A percentile compares a stretch with the other conserved stretches of the same genome.
These are phyloP conservation scores for Trichoderma atroviride DNA, from an alignment of 2,329 filamentous ascomycete genomes.

Conservation along the genomic window DNA sequence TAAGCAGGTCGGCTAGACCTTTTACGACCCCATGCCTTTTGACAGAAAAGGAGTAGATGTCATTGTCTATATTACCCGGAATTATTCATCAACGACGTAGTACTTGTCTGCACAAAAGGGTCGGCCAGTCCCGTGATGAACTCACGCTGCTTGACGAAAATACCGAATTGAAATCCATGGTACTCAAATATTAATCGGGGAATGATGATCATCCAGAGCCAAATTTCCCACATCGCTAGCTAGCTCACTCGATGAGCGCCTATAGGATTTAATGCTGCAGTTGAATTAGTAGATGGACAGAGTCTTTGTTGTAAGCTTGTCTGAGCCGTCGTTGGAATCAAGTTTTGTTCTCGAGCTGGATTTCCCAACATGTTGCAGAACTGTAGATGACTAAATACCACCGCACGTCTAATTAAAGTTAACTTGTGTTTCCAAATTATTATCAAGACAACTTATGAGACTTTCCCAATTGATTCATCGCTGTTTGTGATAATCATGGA, in stretches of 20 bases:
- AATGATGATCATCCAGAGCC: background rate
- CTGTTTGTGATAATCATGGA: background rate
- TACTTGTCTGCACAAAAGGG: background rate
- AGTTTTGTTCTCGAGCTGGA: background rate
- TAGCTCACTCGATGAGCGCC: background rate
- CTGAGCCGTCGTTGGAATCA: background rate
- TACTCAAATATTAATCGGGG: background rate
- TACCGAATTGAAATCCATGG: background rate
- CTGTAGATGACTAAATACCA: background rate
- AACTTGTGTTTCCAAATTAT: background rate
- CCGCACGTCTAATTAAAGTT: fast-evolving
- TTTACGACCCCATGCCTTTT: background rate
- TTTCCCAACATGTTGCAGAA: background rate
- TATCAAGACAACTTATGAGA: background rate
- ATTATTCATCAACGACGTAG: background rate
- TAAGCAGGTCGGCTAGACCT: background rate
- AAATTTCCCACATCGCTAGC: background rate
- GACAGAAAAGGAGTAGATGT: background rate
- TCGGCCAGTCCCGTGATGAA: background rate
- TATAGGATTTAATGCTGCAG: background rate
- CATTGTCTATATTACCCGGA: background rate
- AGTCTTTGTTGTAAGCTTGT: background rate
- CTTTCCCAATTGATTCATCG: background rate
- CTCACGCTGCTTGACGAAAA: background rate
- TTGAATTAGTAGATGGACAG: background rate